These are phyloP conservation scores for Astrothelium subdiscretum DNA, from an alignment of 495 filamentous ascomycete genomes.

Conservation along the genomic window DNA sequence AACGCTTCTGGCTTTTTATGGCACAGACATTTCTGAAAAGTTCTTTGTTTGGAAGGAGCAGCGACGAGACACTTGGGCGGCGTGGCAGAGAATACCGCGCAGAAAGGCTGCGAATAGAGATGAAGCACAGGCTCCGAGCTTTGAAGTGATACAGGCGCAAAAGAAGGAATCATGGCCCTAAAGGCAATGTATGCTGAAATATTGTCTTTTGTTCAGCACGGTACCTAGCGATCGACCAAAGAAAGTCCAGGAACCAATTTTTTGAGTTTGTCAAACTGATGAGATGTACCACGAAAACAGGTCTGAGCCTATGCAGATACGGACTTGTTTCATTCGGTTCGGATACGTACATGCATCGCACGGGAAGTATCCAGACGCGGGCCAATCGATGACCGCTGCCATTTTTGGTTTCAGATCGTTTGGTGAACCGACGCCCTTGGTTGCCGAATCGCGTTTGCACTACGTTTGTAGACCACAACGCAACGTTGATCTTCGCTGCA, in stretches of 20 bases:
- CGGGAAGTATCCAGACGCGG: too few relatives aligned
- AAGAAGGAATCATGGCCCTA: not conserved
- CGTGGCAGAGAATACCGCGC: not conserved
- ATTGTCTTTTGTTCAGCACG: too few relatives aligned
- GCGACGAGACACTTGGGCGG: not conserved
- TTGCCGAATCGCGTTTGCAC: not conserved
- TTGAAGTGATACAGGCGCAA: not conserved
- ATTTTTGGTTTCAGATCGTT: not conserved
- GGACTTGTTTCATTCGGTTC: too few relatives aligned
- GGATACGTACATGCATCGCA: too few relatives aligned
- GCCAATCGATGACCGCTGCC: too few relatives aligned
- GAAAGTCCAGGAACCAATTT: too few relatives aligned
- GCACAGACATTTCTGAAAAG: conserved; percentile 20
- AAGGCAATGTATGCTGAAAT: not conserved
- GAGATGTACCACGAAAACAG: too few relatives aligned
- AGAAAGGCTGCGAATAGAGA: not conserved
- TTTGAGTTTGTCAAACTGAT: too few relatives aligned
- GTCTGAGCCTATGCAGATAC: too few relatives aligned
- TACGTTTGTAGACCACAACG: not conserved
- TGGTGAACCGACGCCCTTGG: not conserved
- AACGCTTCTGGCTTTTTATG: conserved; percentile 29
- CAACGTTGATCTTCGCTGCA: not conserved
- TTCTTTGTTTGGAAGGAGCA: conserved; percentile 19
- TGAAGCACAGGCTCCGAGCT: not conserved
- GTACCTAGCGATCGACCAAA: too few relatives aligned